Percentiles rank a stretch among this genome's conserved stretches.
These are phyloP conservation scores for Emericellopsis cladophorae DNA, from an alignment of 2,329 filamentous ascomycete species.

Conservation along the genomic window DNA sequence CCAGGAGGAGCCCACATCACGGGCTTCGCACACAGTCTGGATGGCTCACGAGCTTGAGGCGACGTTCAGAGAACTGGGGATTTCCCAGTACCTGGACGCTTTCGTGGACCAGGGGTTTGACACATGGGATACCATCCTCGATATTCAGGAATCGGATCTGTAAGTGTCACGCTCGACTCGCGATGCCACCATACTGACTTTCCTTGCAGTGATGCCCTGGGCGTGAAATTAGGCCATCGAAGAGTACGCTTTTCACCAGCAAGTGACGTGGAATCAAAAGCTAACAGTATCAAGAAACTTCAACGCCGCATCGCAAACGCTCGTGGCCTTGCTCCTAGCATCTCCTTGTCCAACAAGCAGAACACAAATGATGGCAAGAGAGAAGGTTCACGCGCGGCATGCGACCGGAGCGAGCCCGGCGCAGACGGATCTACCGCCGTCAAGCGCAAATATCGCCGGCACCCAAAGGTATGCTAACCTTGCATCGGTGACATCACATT, in stretches of 20 bases:
- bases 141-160: constrained; percentile 78
- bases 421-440: constrained; percentile 29
- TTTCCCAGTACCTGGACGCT: constrained; percentile 61
- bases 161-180: constrained; percentile 25
- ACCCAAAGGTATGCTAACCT: constrained; percentile 50
- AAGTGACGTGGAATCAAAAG: background rate
- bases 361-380: constrained; percentile 39
- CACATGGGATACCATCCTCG: constrained; percentile 70
- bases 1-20: background rate
- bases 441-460: constrained; percentile 66
- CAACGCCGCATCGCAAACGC: constrained; percentile 70
- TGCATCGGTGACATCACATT: background rate
- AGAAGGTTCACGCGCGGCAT: constrained; percentile 39
- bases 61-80: constrained; percentile 62
- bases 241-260: constrained; percentile 39
- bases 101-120: constrained; percentile 76
- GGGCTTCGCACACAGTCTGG: constrained; percentile 8
- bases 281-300: constrained; percentile 49
- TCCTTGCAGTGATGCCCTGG: constrained; percentile 50
- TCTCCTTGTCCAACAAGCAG: constrained; percentile 32
- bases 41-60: constrained; percentile 47
- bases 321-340: constrained; percentile 46
- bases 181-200: constrained; percentile 7
- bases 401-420: constrained; percentile 30
- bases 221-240: constrained; percentile 70